phyloP scores from a whole-genome alignment of 2,329 filamentous ascomycete genomes.

The Aspergillus ustus region DNA sequence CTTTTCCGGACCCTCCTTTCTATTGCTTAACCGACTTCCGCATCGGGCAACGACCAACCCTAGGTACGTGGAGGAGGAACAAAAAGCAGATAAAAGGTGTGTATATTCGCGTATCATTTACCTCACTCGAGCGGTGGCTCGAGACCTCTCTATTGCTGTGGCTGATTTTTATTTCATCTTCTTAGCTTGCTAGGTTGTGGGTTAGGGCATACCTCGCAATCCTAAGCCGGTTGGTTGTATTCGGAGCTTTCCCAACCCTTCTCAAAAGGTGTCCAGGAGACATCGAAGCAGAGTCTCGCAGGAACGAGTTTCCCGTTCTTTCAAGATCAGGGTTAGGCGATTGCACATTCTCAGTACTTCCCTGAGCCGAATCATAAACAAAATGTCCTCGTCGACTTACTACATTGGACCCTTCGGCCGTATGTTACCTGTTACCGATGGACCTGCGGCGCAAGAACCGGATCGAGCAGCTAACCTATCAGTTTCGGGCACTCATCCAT shows the following conservation, averaged over 20 bases:
- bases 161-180: not conserved
- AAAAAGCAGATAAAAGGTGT: slow-evolving; percentile 1
- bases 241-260: not conserved
- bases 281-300: not conserved
- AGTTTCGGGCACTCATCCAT: slow-evolving; percentile 39
- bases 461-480: slow-evolving; percentile 37
- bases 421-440: slow-evolving; percentile 40
- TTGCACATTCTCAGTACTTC: not conserved
- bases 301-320: not conserved
- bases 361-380: slow-evolving; percentile 2
- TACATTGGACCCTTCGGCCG: slow-evolving; percentile 46
- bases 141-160: not conserved
- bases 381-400: slow-evolving; percentile 44
- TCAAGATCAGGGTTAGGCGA: not conserved
- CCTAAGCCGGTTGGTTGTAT: not conserved
- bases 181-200: not conserved
- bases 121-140: not conserved
- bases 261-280: not conserved
- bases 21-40: not conserved
- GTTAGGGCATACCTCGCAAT: not conserved
- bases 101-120: not conserved
- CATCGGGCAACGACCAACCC: not conserved
- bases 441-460: slow-evolving; percentile 32
- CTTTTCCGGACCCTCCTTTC: not conserved
- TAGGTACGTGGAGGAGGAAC: not conserved